Conservation (phyloP, 2,329 filamentous ascomycete genomes). For the Aquanectria penicillioides region DNA sequence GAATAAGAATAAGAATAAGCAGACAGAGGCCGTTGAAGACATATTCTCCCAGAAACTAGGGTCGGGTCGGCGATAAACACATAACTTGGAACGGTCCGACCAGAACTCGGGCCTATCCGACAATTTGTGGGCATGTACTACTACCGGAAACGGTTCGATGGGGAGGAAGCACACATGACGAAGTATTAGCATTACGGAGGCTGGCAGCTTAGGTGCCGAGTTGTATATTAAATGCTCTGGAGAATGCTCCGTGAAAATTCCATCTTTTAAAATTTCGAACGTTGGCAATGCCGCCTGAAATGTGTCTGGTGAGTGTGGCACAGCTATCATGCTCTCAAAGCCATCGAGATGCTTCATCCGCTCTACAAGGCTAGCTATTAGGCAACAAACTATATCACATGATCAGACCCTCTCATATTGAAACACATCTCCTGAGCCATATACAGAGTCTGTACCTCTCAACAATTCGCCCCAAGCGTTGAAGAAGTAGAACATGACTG, state of each 20-base stretch:
- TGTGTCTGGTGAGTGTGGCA: too few species aligned
- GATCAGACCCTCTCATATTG: slow-evolving; percentile 36
- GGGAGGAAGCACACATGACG: neutral
- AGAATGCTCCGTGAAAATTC: neutral
- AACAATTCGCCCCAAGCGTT: slow-evolving; percentile 24
- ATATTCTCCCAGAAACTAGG: slow-evolving; percentile 23
- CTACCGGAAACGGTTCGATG: neutral
- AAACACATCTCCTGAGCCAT: neutral
- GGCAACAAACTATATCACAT: slow-evolving; percentile 37
- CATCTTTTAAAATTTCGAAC: too few species aligned
- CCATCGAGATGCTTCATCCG: neutral
- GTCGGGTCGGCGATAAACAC: slow-evolving; percentile 19
- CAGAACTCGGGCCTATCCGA: slow-evolving; percentile 7
- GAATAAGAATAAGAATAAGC: slow-evolving; percentile 1
- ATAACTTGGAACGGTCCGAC: neutral
- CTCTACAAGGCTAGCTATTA: too few species aligned
- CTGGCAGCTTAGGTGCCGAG: too few species aligned
- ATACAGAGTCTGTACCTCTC: neutral
- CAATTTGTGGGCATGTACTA: slow-evolving; percentile 18
- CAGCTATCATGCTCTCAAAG: neutral
- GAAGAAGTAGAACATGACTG: slow-evolving; percentile 20
- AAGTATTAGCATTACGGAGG: too few species aligned
- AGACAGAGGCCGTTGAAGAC: slow-evolving; percentile 9
- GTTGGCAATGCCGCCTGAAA: too few species aligned
- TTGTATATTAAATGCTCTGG: slow-evolving; percentile 27